Evolutionary conservation across 2,329 filamentous ascomycete genomes (phyloP), one percentile per base, ranked within the genome.

Genomic region (Xylariaceae sp.): DNA sequence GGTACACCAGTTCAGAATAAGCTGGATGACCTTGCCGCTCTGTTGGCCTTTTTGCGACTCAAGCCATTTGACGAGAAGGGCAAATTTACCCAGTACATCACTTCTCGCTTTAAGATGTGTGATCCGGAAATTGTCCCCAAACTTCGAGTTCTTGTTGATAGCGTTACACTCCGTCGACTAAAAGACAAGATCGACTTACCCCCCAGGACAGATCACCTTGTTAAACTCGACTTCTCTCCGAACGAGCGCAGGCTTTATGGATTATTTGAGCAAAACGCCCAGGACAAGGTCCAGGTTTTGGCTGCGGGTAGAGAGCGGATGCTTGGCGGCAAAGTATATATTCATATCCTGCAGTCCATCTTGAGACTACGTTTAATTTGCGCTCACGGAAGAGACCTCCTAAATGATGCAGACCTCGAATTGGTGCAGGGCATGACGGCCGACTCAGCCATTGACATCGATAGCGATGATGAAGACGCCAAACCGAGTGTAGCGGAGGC

Each of bases 1-100:
- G 94, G 92, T 52, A 97, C 94, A 0, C 94, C 91, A 0, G 89
- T 97, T 6, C 92, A 97, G 71, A 99, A 99, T 67, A 86, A 89
- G 3, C 78, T 97, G 2, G 91, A 95, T 61, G 94, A 99, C 68
- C 78, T 97, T 27, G 88, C 89, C 11, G 88, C 92, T 1, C 76
- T 97, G 2, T 84, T 96, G 55, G 88, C 86, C 34, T 97, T 97
- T 66, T 75, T 97, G 42, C 84, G 88, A 11, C 76, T 97, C 11
- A 84, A 85, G 64, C 92, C 92, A 0, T 97, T 97, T 65, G 85
- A 95, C 57, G 86, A 92, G 47, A 81, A 83, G 51, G 75, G 76
- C 51, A 84, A 84, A 49, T 99, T 96, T 68, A 80, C 84, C 3
- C 83, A 88, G 54, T 84, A 88, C 68, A 94, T 99, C 54, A 80